Percentiles rank a stretch among this genome's conserved stretches.
phyloP scores from a whole-genome alignment of 2,329 filamentous ascomycete species.

The Aschersonia sp. region DNA sequence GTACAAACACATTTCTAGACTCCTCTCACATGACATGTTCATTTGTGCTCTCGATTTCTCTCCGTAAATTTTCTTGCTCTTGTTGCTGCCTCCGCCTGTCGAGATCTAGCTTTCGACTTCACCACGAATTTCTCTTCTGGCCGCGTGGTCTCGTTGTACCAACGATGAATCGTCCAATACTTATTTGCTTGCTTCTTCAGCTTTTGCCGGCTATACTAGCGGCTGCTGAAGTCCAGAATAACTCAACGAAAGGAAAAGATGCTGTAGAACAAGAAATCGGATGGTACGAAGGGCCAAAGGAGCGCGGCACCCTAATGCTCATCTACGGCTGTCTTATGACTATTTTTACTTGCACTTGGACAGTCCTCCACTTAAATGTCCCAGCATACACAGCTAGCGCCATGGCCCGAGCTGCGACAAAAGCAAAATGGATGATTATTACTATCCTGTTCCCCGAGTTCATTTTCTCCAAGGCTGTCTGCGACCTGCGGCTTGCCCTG shows the following conservation, averaged over 20 bases:
- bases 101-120: too few relatives aligned
- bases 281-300: neutral
- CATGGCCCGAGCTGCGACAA: neutral
- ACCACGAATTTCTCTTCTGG: too few relatives aligned
- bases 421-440: neutral
- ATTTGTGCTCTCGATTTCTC: too few relatives aligned
- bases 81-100: too few relatives aligned
- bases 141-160: too few relatives aligned
- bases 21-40: too few relatives aligned
- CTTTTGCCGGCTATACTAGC: neutral
- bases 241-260: neutral
- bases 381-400: neutral
- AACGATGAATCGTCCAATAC: too few relatives aligned
- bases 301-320: neutral
- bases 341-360: neutral
- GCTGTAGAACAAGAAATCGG: neutral
- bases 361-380: neutral
- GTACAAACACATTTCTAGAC: too few relatives aligned
- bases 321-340: neutral
- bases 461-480: neutral
- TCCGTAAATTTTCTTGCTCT: too few relatives aligned
- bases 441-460: neutral
- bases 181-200: neutral
- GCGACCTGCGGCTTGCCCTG: neutral
- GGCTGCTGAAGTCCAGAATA: neutral